These are phyloP conservation scores for Gomphus sp. DNA, from an alignment of 1,284 basidiomycete genomes.

Conservation along the genomic window DNA sequence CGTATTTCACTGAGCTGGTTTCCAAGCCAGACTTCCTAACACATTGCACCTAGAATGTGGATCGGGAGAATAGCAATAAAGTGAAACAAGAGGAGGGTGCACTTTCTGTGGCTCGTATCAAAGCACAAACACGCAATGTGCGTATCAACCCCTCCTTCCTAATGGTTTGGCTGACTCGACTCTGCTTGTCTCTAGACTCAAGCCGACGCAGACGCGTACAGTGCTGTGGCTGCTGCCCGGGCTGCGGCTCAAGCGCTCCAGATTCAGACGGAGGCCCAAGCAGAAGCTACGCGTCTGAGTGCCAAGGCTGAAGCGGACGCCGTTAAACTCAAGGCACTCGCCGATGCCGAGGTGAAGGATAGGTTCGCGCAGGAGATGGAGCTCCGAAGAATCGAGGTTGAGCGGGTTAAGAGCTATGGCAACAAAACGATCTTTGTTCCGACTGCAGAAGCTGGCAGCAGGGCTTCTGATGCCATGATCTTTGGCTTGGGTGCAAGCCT, in stretches of 20 bases:
- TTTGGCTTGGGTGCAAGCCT: conserved; percentile 57
- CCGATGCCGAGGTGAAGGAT: conserved; percentile 51
- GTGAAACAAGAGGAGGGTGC: conserved; percentile 76
- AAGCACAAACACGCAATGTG: conserved; percentile 56
- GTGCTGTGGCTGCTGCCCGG: conserved; percentile 61
- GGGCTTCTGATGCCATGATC: conserved; percentile 51
- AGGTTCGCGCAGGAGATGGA: conserved; percentile 70
- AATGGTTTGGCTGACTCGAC: neutral
- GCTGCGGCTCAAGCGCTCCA: conserved; percentile 60
- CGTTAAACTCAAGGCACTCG: conserved; percentile 50
- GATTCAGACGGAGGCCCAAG: conserved; percentile 66
- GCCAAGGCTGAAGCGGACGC: conserved; percentile 70
- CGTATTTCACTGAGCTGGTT: neutral
- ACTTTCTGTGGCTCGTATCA: conserved; percentile 65
- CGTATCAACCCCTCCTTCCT: conserved; percentile 10
- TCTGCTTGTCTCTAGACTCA: conserved; percentile 35
- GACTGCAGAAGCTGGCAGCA: conserved; percentile 42
- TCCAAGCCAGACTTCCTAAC: neutral
- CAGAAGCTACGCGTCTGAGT: conserved; percentile 58
- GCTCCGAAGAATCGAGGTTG: conserved; percentile 54
- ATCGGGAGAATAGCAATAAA: conserved; percentile 76
- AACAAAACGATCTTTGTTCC: conserved; percentile 64
- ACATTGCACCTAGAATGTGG: conserved; percentile 49
- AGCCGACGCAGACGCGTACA: conserved; percentile 67
- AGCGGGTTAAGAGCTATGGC: conserved; percentile 56